Evolutionary conservation across 805 yeast species (phyloP), one percentile per base, ranked within the genome.

Genomic region (Candida sithepensis): DNA sequence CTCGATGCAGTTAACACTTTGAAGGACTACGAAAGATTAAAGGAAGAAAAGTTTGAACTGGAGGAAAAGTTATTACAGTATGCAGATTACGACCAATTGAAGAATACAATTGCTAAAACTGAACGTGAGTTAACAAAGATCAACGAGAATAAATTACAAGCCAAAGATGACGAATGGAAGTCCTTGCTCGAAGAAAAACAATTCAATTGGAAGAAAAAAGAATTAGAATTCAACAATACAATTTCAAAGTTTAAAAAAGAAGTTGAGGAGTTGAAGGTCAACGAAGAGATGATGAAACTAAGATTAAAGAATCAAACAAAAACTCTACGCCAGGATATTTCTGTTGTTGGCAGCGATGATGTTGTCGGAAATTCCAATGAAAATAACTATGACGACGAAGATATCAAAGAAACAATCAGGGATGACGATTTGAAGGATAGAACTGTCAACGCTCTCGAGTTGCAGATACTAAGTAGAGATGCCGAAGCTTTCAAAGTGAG

Each of bases 31-130:
- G 75, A 73, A 3, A 65, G 66, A 9, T 65, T 86, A 42, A 74
- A 74, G 48, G 67, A 70, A 21, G 87, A 86, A 54, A 76, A 74
- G 46, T 61, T 63, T 3, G 59, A 59, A 13, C 64, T 84, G 46
- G 78, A 79, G 50, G 85, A 83, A 42, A 81, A 82, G 60, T 61
- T 88, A 36, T 68, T 84, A 16, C 73, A 74, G 47, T 78, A 70
- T 58, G 88, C 92, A 0, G 96, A 91, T 67, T 90, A 90, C 63
- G 92, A 88, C 34, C 81, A 79, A 44, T 61, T 91, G 50, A 85
- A 86, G 59, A 73, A 76, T 32, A 75, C 88, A 53, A 66, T 88
- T 19, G 61, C 75, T 20, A 76, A 80, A 47, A 66, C 74, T 23
- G 95, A 88, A 61, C 81, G 77, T 55, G 79, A 77, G 47, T 67